phyloP scores from a whole-genome alignment of 345 rosid species.

The Erucastrum elatum region DNA sequence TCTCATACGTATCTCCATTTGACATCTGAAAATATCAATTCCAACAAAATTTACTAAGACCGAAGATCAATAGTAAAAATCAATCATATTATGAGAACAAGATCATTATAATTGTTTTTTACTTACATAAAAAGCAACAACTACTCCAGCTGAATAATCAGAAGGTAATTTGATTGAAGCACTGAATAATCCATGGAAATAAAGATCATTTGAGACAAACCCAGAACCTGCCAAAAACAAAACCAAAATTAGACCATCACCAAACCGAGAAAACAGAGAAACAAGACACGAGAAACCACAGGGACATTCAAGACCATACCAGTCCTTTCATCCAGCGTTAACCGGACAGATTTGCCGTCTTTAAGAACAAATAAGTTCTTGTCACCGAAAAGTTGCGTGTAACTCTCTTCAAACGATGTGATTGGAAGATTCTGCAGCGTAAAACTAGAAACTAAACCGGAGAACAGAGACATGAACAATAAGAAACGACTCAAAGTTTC shows the following conservation, averaged over 20 bases:
- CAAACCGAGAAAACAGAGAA: background rate
- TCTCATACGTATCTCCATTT: conserved; percentile 88
- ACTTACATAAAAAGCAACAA: conserved; percentile 97
- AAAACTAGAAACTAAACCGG: conserved; percentile 58
- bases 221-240: conserved; percentile 75
- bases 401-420: conserved; percentile 84
- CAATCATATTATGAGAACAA: background rate
- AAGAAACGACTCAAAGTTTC: conserved; percentile 40
- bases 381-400: conserved; percentile 85
- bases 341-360: conserved; percentile 83
- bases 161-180: conserved; percentile 90
- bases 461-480: conserved; percentile 38
- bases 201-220: conserved; percentile 89
- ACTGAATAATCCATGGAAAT: conserved; percentile 92
- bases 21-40: conserved; percentile 63
- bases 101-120: background rate
- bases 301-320: conserved; percentile 43
- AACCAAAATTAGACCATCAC: background rate
- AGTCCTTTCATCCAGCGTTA: conserved; percentile 85
- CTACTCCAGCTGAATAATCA: conserved; percentile 98
- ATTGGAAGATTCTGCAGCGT: conserved; percentile 51
- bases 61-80: background rate
- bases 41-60: background rate
- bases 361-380: conserved; percentile 65
- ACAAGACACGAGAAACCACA: background rate